Evolutionary conservation across 2,329 filamentous ascomycete genomes (phyloP), one percentile per base, ranked within the genome.

Genomic region (Phialocephala sp.): DNA sequence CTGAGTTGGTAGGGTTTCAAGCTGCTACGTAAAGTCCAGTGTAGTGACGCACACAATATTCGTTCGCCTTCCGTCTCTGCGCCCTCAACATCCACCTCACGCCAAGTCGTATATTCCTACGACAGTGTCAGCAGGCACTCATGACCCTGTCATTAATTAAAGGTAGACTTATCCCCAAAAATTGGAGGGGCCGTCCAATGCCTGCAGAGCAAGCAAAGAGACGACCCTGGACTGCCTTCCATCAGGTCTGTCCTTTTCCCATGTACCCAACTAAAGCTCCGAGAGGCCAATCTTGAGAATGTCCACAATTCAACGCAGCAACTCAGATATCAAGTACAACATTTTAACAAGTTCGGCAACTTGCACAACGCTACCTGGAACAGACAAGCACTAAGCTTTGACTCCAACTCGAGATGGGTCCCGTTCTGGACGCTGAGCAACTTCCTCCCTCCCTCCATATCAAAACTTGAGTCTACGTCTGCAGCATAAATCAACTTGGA

Each of bases 361-460:
- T 41, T 24, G 62, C 45, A 62, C 59, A 62, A 64, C 66, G 69
- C 69, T 68, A 70, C 70, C 70, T 71, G 72, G 66, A 65, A 67
- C 71, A 75, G 92, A 94, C 91, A 94, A 94, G 92, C 86, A 84
- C 92, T 83, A 93, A 89, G 83, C 92, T 93, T 93, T 96, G 92
- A 96, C 89, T 83, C 91, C 91, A 93, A 93, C 91, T 86, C 89
- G 77, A 87, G 91, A 93, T 92, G 93, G 91, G 91, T 93, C 92
- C 92, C 84, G 80, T 79, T 68, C 69, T 70, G 63, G 70, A 73
- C 69, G 66, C 58, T 59, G 59, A 58, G 58, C 59, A 67, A 68
- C 58, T 66, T 68, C 68, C 64, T 68, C 35, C 62, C 65, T 58
- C 59, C 65, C 41, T 55, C 47, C 32, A 41, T 54, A 32, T 47